These are phyloP conservation scores for Cyclostephanos tholiformis DNA, from an alignment of 108 stramenopile genomes.

Conservation along the genomic window DNA sequence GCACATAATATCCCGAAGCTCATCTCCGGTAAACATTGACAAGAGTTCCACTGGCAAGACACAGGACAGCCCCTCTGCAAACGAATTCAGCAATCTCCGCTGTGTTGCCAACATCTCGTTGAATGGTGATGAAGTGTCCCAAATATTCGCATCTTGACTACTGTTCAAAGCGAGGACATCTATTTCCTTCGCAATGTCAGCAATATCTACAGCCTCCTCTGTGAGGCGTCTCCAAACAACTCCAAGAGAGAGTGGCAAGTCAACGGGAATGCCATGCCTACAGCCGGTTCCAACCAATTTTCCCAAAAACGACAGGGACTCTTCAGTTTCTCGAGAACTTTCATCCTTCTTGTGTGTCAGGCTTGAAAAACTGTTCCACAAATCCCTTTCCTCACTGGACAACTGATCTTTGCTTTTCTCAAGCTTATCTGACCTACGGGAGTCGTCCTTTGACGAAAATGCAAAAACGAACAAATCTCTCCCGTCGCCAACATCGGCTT, in stretches of 20 bases:
- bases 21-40: conserved; percentile 83
- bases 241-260: conserved; percentile 79
- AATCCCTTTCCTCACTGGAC: conserved; percentile 56
- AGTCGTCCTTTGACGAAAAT: conserved; percentile 11
- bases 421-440: conserved; percentile 3
- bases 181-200: conserved; percentile 57
- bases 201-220: conserved; percentile 52
- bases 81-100: conserved; percentile 77
- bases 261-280: conserved; percentile 88
- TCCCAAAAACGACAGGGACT: conserved; percentile 87
- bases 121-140: background rate
- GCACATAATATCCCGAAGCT: conserved; percentile 87
- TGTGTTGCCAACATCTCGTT: conserved; percentile 57
- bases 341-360: conserved; percentile 60
- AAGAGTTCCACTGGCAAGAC: conserved; percentile 93
- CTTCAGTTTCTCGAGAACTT: conserved; percentile 67
- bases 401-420: conserved; percentile 22
- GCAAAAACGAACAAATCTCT: conserved; percentile 81
- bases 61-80: conserved; percentile 88
- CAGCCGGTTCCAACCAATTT: conserved; percentile 90
- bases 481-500: conserved; percentile 70
- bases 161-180: conserved; percentile 64
- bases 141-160: conserved; percentile 23
- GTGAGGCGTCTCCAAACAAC: conserved; percentile 71
- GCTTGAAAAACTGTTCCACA: conserved; percentile 61